These are phyloP conservation scores for Dactylellina cionopaga DNA, from an alignment of 2,329 filamentous ascomycete genomes.

Conservation along the genomic window DNA sequence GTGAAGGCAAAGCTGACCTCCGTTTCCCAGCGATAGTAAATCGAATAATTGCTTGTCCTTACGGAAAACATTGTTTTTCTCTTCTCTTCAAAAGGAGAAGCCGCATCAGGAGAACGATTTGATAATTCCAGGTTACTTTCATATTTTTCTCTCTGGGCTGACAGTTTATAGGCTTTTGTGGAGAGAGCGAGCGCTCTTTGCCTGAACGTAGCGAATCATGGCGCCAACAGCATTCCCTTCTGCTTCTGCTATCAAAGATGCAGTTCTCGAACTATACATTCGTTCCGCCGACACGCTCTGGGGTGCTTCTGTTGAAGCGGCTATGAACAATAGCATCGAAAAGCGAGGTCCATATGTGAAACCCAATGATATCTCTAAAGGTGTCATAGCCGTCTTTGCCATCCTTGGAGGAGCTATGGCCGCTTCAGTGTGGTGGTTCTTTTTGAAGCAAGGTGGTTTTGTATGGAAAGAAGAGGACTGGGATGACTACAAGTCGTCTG, in stretches of 20 bases:
- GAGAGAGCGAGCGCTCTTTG: slow-evolving; percentile 36
- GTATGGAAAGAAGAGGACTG: slow-evolving; percentile 85
- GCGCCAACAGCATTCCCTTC: slow-evolving; percentile 27
- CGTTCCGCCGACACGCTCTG: slow-evolving; percentile 30
- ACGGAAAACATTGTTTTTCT: too few relatives aligned
- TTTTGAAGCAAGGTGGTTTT: slow-evolving; percentile 97
- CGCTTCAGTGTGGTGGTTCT: slow-evolving; percentile 87
- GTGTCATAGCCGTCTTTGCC: slow-evolving; percentile 85
- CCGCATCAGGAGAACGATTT: neutral
- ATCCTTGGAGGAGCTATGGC: slow-evolving; percentile 82
- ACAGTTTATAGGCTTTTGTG: slow-evolving; percentile 21
- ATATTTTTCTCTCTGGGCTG: slow-evolving; percentile 16
- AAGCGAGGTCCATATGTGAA: slow-evolving; percentile 52
- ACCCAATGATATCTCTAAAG: slow-evolving; percentile 60
- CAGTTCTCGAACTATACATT: slow-evolving; percentile 21
- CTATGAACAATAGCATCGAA: slow-evolving; percentile 29
- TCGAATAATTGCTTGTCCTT: too few relatives aligned
- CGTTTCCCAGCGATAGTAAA: too few relatives aligned
- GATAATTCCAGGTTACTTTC: slow-evolving; percentile 4
- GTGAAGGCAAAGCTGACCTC: too few relatives aligned
- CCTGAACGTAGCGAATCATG: slow-evolving; percentile 19
- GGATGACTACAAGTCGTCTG: slow-evolving; percentile 98
- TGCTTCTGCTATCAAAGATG: slow-evolving; percentile 32
- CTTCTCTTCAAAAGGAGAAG: neutral
- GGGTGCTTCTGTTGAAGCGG: slow-evolving; percentile 8